phyloP scores from a whole-genome alignment of 2,329 filamentous ascomycete species.

The Exophiala calicioides region DNA sequence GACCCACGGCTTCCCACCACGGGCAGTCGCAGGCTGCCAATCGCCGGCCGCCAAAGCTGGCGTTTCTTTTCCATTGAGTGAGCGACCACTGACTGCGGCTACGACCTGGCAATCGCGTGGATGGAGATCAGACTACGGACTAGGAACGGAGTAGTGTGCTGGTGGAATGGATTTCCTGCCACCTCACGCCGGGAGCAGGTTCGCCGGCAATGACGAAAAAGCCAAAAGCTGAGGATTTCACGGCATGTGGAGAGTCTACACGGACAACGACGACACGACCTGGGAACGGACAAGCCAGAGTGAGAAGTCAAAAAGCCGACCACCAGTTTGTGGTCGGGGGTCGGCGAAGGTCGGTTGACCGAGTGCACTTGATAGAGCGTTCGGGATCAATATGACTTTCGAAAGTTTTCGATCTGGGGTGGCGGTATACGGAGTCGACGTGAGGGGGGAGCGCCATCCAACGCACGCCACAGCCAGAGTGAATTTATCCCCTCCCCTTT shows the following conservation, averaged over 20 bases:
- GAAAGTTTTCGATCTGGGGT: too few relatives aligned
- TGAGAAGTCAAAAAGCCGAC: slow-evolving; percentile 3
- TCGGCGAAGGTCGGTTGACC: slow-evolving; percentile 11
- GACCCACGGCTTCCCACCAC: slow-evolving; percentile 27
- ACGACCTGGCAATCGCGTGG: slow-evolving; percentile 14
- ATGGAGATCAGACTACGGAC: too few relatives aligned
- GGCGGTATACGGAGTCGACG: too few relatives aligned
- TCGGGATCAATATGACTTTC: too few relatives aligned
- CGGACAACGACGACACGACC: too few relatives aligned
- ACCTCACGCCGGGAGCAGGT: neutral
- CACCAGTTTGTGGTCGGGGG: neutral
- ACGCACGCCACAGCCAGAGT: too few relatives aligned
- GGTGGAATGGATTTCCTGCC: neutral
- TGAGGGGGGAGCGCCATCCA: too few relatives aligned
- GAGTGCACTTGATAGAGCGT: neutral
- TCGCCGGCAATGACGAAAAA: neutral
- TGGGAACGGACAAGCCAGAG: too few relatives aligned
- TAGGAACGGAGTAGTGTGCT: too few relatives aligned
- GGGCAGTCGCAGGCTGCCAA: slow-evolving; percentile 24
- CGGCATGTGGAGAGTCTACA: neutral
- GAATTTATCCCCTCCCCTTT: too few relatives aligned
- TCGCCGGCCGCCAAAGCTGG: slow-evolving; percentile 18
- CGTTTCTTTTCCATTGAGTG: slow-evolving; percentile 1
- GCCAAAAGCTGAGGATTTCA: neutral
- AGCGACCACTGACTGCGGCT: slow-evolving; percentile 5